Evolutionary conservation across 495 filamentous ascomycete species (phyloP).

Genomic region (Ramalina intermedia): DNA sequence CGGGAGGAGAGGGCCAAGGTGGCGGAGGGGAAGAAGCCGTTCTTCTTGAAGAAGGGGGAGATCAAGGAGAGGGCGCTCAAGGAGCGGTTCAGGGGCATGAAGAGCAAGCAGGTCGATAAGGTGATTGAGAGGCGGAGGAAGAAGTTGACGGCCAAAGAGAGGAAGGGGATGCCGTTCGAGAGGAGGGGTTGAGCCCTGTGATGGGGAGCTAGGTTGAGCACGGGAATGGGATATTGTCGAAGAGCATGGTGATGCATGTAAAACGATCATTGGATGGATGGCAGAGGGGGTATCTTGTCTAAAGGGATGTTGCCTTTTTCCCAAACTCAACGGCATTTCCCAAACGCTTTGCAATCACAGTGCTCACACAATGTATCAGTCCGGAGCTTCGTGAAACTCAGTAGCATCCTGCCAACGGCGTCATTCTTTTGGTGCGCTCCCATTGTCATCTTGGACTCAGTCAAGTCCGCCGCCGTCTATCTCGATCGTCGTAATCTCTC

Average conservation of each 20-base stretch:
- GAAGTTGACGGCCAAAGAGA: slow-evolving; percentile 69
- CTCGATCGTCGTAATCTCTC: slow-evolving; percentile 11
- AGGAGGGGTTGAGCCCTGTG: slow-evolving; percentile 31
- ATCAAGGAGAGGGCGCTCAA: slow-evolving; percentile 70
- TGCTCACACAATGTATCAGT: no score
- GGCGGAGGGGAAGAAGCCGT: slow-evolving; percentile 79
- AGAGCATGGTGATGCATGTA: neutral
- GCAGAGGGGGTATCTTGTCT: no score
- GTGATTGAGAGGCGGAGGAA: slow-evolving; percentile 70
- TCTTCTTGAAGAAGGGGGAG: slow-evolving; percentile 80
- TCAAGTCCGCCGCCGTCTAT: slow-evolving; percentile 18
- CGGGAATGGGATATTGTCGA: neutral
- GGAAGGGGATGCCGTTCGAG: slow-evolving; percentile 57
- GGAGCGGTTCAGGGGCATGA: slow-evolving; percentile 67
- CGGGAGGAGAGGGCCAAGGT: slow-evolving; percentile 72
- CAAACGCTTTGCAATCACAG: no score
- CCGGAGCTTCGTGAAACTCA: neutral
- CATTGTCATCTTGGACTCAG: slow-evolving; percentile 18
- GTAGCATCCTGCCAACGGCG: neutral
- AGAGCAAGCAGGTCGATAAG: slow-evolving; percentile 63
- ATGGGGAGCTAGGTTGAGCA: slow-evolving; percentile 10
- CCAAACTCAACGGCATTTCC: no score
- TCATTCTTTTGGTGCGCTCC: slow-evolving; percentile 18
- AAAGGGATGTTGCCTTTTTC: no score
- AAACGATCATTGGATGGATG: no score